These are phyloP conservation scores for Lyophyllum atratum DNA, from an alignment of 768 basidiomycete genomes.

Conservation along the genomic window DNA sequence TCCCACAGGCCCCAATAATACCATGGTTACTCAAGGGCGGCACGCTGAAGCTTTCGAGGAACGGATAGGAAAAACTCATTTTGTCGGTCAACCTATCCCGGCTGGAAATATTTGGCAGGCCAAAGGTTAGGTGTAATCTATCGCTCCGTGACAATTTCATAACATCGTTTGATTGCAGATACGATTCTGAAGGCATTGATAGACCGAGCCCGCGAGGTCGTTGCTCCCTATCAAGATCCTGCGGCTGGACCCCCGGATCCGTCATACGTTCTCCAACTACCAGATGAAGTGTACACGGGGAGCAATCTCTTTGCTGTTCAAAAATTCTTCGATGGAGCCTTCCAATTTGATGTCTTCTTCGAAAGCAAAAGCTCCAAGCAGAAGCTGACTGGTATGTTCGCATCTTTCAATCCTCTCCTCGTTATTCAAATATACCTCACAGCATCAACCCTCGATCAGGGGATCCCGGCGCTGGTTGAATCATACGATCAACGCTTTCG, in stretches of 20 bases:
- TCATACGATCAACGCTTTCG: conserved; percentile 71
- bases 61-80: conserved; percentile 71
- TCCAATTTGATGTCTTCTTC: conserved; percentile 89
- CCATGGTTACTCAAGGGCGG: conserved; percentile 52
- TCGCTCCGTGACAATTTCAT: neutral
- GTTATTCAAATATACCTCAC: conserved; percentile 7
- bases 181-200: conserved; percentile 62
- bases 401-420: neutral
- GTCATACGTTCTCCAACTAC: conserved; percentile 73
- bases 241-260: conserved; percentile 66
- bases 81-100: conserved; percentile 60
- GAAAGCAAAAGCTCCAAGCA: conserved; percentile 73
- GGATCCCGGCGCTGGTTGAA: conserved; percentile 64
- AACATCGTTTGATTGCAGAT: conserved; percentile 42
- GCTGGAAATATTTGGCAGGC: conserved; percentile 81
- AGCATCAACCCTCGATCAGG: conserved; percentile 70
- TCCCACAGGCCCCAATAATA: conserved; percentile 57
- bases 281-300: conserved; percentile 69
- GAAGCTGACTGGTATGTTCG: conserved; percentile 60
- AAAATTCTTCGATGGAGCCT: conserved; percentile 80
- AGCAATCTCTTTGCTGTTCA: conserved; percentile 89
- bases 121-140: conserved; percentile 52
- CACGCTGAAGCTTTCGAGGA: conserved; percentile 59
- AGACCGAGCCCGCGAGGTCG: conserved; percentile 52
- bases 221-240: conserved; percentile 56